Evolutionary conservation across 2,329 filamentous ascomycete species (phyloP), one percentile per base, ranked within the genome.

Genomic region (Aspergillus intermedius): DNA sequence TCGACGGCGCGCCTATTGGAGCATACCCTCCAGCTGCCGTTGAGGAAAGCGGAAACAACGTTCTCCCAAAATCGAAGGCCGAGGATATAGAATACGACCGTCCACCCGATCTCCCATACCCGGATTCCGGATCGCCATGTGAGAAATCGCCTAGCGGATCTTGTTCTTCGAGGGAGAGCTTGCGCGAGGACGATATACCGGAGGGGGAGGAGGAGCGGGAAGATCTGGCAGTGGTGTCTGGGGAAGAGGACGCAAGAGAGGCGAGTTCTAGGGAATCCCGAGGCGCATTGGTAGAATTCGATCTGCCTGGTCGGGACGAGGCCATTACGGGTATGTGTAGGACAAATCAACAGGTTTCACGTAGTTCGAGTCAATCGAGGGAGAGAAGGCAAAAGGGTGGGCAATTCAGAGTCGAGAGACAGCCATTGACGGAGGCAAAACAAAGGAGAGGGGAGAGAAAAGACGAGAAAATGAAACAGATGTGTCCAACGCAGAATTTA

Each of bases 181-280:
- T 86, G 56, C 90, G 86, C 51, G 91, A 96, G n/a, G 91, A 97
- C 12, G 90, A 88, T 60, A 91, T 83, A 59, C 88, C 91, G n/a
- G 87, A 88, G 35, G 83, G 81, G 2, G 83, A 86, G 32, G 90
- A 95, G 37, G 77, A 77, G 49, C 86, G 80, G 13, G 85, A 87
- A n/a, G 79, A 74, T 42, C 85, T 81, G 9, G 78, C 78, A 43
- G 73, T 78, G 44, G 80, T 80, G 54, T 78, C 79, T 46, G 78
- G 80, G 58, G 86, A 89, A 57, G 87, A 90, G 53, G 89, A 95
- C 51, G 91, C 93, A 55, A 98, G 83, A 46, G 91, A 96, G 52
- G 91, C 93, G 50, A 98, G 86, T 75, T 98, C 93, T 63, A 98
- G 83, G 42, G 91, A 97, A 77, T 98, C 93, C 73, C 93, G 88